Conservation (phyloP, 805 yeast genomes). For the Lachancea fermentati region DNA sequence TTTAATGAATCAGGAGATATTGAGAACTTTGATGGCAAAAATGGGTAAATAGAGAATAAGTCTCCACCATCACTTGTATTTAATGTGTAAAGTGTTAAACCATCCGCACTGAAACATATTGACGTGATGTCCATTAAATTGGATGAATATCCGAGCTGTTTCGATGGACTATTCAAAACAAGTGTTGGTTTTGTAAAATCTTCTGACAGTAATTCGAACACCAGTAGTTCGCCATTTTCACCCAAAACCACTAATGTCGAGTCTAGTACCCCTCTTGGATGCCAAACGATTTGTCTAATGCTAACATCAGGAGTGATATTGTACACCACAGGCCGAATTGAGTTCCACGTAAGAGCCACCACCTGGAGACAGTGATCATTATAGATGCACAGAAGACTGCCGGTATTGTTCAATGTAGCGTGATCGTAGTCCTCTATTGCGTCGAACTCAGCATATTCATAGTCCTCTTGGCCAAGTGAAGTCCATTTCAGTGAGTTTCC, state of each 20-base stretch:
- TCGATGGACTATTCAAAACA: constrained; percentile 1
- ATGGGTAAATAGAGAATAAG: constrained; percentile 58
- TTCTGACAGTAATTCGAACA: constrained; percentile 17
- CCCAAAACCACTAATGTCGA: constrained; percentile 22
- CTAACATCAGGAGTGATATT: constrained; percentile 1
- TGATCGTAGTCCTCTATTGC: constrained; percentile 8
- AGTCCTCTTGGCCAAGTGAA: constrained; percentile 7
- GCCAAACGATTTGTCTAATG: constrained; percentile 44
- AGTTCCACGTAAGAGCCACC: constrained; percentile 27
- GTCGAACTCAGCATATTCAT: constrained; percentile 13
- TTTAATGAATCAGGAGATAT: not conserved
- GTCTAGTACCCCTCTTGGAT: constrained; percentile 27
- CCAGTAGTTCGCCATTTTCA: constrained; percentile 21
- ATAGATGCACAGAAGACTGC: constrained; percentile 20
- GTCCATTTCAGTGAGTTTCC: constrained; percentile 20
- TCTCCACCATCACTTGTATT: constrained; percentile 47
- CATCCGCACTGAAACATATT: constrained; percentile 34
- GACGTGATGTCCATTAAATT: constrained; percentile 18
- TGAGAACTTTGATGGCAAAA: constrained; percentile 44
- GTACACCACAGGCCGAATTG: constrained; percentile 2
- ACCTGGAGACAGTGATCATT: constrained; percentile 15
- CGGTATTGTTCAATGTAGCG: constrained; percentile 16
- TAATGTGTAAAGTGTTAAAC: constrained; percentile 47
- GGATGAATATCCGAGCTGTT: constrained; percentile 11
- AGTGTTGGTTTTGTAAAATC: constrained; percentile 4